Evolutionary conservation across 495 filamentous ascomycete species (phyloP), one percentile per base, ranked within the genome.

Genomic region (Aspergillus nidulans): DNA sequence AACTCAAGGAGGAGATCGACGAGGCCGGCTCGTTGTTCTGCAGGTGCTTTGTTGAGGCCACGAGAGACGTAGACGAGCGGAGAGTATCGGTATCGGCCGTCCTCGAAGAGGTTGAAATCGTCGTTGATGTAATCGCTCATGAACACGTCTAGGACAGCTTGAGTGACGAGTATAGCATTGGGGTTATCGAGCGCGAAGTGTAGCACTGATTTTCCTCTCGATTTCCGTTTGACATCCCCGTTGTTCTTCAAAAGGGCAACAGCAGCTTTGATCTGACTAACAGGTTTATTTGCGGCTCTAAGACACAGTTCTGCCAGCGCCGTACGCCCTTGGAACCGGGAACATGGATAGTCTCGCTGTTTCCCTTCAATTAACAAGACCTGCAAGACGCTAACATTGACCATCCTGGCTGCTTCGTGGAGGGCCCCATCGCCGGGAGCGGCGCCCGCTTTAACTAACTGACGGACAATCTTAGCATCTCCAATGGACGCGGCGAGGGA

Each of bases 261-360:
- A 4, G 53, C 53, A 2, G 45, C 44, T 28, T 49, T 49, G 36
- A 56, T 18, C 6, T 56, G 53, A 26, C 53, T 56, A 10, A 49
- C 23, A 4, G 53, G 45, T 34, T 43, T 41, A 19, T 19, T 43
- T 8, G 39, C 4, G 45, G 45, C 21, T 8, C 32, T 3, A 34
- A 23, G 19, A 13, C 53, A 56, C 2, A 56, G 53, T 44, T 56
- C 53, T 0, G 53, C 53, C 6, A 56, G 26, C 1, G 53, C 53
- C 3, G 53, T 56, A 1, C 53, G 44, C 3, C 53, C 53, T 24
- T 49, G 36, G 28, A 56, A 56, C 19, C 45, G 28, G 6, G 45
- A 49, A 21, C 53, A 56, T 36, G 45, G 45, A 13, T 56, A 56
- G 44, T 56, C 53, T 4, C 53, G 36, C 25, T 56, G 53, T n/a